A percentile compares a stretch with the other conserved stretches of the same genome.
phyloP scores from a whole-genome alignment of 2,329 filamentous ascomycete species.

The Seiridium unicorne region DNA sequence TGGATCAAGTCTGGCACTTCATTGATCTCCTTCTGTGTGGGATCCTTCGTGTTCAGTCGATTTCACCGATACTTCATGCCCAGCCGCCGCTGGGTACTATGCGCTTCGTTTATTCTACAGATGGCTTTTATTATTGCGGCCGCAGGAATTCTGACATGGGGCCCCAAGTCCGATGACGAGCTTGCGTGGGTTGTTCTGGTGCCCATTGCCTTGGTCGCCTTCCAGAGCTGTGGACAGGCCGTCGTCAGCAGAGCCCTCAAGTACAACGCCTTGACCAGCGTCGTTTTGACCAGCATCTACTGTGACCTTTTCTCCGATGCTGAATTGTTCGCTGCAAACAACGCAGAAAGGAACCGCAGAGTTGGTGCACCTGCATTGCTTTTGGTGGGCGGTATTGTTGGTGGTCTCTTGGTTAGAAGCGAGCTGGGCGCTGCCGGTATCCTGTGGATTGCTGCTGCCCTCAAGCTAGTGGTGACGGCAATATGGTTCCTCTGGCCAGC shows the following conservation, averaged over 20 bases:
- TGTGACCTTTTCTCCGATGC: slow-evolving; percentile 74
- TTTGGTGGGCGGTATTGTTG: slow-evolving; percentile 46
- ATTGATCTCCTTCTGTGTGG: slow-evolving; percentile 68
- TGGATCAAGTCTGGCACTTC: slow-evolving; percentile 74
- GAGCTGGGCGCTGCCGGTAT: slow-evolving; percentile 48
- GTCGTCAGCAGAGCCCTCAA: slow-evolving; percentile 70
- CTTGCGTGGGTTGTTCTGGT: slow-evolving; percentile 59
- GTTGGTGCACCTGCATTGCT: slow-evolving; percentile 48
- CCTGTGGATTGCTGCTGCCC: slow-evolving; percentile 56
- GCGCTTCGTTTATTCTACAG: slow-evolving; percentile 56
- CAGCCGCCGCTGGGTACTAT: slow-evolving; percentile 64
- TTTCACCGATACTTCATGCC: slow-evolving; percentile 65
- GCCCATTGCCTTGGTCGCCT: slow-evolving; percentile 68
- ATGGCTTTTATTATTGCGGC: slow-evolving; percentile 47
- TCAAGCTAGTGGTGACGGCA: slow-evolving; percentile 56
- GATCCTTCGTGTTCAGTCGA: slow-evolving; percentile 68
- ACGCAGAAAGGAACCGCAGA: slow-evolving; percentile 50
- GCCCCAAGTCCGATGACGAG: slow-evolving; percentile 34
- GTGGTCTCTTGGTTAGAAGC: slow-evolving; percentile 49
- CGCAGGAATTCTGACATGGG: slow-evolving; percentile 51
- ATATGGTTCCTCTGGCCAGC: slow-evolving; percentile 62
- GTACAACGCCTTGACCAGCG: slow-evolving; percentile 70
- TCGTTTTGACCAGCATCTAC: slow-evolving; percentile 79
- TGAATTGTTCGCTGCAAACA: slow-evolving; percentile 41
- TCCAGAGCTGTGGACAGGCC: slow-evolving; percentile 77